phyloP scores from a whole-genome alignment of 331 rosid genomes.

The Malus hybrid region DNA sequence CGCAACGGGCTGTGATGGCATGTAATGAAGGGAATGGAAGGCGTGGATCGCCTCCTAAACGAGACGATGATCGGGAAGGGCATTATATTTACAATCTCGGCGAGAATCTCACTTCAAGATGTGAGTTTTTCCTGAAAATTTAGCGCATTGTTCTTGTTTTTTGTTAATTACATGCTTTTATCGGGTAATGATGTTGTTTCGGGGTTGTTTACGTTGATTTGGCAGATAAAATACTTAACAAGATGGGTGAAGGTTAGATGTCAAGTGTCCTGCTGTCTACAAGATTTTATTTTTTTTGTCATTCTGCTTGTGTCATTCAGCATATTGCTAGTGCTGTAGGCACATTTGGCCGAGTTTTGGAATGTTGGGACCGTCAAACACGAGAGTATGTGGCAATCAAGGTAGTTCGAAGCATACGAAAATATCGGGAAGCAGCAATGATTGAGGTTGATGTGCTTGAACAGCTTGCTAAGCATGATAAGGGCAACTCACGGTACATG shows the following conservation, averaged over 20 bases:
- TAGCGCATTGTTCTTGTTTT: neutral
- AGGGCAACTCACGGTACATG: constrained; percentile 48
- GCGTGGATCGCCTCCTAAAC: constrained; percentile 70
- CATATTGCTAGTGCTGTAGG: constrained; percentile 35
- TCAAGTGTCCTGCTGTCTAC: constrained; percentile 67
- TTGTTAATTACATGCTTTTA: neutral
- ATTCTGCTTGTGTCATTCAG: constrained; percentile 69
- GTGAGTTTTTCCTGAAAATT: constrained; percentile 24
- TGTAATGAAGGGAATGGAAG: constrained; percentile 40
- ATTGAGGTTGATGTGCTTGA: constrained; percentile 67
- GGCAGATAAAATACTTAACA: constrained; percentile 67
- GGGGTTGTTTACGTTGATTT: constrained; percentile 41
- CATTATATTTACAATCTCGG: constrained; percentile 79
- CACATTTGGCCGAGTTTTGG: constrained; percentile 81
- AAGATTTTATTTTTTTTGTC: constrained; percentile 61
- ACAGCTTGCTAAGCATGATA: constrained; percentile 53
- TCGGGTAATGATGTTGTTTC: neutral
- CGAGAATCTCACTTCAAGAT: constrained; percentile 95
- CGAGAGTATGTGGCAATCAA: constrained; percentile 65
- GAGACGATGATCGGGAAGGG: constrained; percentile 93
- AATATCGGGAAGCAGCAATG: constrained; percentile 79
- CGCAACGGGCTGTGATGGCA: constrained; percentile 34
- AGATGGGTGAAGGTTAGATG: constrained; percentile 79
- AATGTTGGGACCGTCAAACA: constrained; percentile 60
- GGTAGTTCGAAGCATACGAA: constrained; percentile 53